These are phyloP conservation scores for Aspergillus sp. DNA, from an alignment of 2,329 filamentous ascomycete genomes.

Conservation along the genomic window DNA sequence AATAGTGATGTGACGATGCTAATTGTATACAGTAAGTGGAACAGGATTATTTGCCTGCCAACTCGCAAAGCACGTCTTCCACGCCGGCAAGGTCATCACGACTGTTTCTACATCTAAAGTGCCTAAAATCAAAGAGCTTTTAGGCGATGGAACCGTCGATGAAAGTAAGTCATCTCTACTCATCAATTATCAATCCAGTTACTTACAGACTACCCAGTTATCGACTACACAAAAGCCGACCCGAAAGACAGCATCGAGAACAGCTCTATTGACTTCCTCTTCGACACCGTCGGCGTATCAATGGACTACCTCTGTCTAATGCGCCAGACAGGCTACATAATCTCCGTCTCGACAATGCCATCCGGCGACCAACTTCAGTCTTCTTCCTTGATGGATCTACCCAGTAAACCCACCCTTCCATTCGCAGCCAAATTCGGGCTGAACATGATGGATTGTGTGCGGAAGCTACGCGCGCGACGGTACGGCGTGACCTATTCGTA, in stretches of 20 bases:
- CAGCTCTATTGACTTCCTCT: slow-evolving; percentile 47
- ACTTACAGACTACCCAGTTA: slow-evolving; percentile 23
- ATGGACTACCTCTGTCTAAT: slow-evolving; percentile 43
- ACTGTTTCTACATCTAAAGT: slow-evolving; percentile 53
- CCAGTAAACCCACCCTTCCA: slow-evolving; percentile 21
- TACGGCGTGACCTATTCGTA: slow-evolving; percentile 44
- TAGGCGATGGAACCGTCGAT: slow-evolving; percentile 44
- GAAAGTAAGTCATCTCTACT: slow-evolving; percentile 22
- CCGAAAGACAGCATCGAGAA: slow-evolving; percentile 33
- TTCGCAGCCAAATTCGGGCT: slow-evolving; percentile 17
- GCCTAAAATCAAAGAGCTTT: slow-evolving; percentile 36
- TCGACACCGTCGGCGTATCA: slow-evolving; percentile 44
- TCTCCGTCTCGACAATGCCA: slow-evolving; percentile 33
- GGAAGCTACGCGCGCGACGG: slow-evolving; percentile 40
- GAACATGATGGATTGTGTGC: slow-evolving; percentile 31
- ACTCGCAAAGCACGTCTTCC: slow-evolving; percentile 48
- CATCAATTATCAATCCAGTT: neutral
- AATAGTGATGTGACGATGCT: neutral
- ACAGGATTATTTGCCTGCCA: slow-evolving; percentile 46
- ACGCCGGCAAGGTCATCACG: slow-evolving; percentile 45
- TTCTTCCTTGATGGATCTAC: slow-evolving; percentile 20
- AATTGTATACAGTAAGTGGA: slow-evolving; percentile 34
- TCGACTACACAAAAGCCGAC: slow-evolving; percentile 47
- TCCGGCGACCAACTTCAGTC: slow-evolving; percentile 33
- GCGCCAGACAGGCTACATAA: slow-evolving; percentile 28